Conservation (phyloP, 768 basidiomycete species). For the Lepiota venenata region DNA sequence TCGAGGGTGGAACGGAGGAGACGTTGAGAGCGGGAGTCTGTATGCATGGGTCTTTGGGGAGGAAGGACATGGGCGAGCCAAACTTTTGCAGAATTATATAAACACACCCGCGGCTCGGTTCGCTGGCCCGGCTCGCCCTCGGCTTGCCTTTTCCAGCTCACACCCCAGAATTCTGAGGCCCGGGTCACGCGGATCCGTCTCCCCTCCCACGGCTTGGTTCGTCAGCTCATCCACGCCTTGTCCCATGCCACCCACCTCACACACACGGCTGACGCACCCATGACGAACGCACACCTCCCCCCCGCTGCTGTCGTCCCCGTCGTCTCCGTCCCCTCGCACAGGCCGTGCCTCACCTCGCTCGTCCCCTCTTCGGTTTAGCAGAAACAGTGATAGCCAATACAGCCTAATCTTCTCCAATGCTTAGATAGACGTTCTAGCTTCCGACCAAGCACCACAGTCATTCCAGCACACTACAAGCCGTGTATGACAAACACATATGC, state of each 20-base stretch:
- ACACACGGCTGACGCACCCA: background rate
- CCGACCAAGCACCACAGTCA: too few relatives aligned
- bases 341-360: background rate
- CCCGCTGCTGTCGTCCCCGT: background rate
- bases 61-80: background rate
- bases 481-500: too few relatives aligned
- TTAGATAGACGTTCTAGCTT: too few relatives aligned
- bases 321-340: background rate
- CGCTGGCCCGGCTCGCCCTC: background rate
- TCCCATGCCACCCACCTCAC: background rate
- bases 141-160: background rate
- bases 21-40: constrained; percentile 14
- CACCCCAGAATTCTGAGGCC: constrained; percentile 7
- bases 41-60: too few relatives aligned
- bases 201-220: background rate
- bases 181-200: constrained; percentile 1
- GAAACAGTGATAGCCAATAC: too few relatives aligned
- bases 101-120: background rate
- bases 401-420: too few relatives aligned
- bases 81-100: background rate
- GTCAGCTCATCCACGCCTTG: background rate
- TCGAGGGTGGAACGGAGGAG: constrained; percentile 16
- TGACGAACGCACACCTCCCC: too few relatives aligned
- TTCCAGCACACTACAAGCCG: too few relatives aligned
- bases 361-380: background rate